phyloP scores from a whole-genome alignment of 2,329 filamentous ascomycete genomes.

The Pseudopyricularia cyperi region DNA sequence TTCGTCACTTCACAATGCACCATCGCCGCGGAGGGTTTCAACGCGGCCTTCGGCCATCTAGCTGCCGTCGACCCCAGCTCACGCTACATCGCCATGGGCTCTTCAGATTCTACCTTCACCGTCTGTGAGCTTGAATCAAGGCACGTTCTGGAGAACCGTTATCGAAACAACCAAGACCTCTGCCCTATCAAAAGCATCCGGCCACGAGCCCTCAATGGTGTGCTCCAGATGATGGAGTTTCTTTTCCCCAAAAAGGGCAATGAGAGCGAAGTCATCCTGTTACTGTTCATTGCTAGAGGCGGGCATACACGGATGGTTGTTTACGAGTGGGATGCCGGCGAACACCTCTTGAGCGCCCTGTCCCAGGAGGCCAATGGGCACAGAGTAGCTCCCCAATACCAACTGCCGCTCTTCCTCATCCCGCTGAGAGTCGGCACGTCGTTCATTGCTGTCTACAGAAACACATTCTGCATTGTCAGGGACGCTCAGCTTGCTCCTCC shows the following conservation, averaged over 20 bases:
- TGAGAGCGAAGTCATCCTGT: conserved; percentile 59
- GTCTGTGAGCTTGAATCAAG: conserved; percentile 57
- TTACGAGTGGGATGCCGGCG: conserved; percentile 47
- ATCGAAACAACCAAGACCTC: conserved; percentile 27
- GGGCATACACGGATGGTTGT: conserved; percentile 38
- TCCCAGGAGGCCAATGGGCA: conserved; percentile 34
- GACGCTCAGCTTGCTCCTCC: conserved; percentile 39
- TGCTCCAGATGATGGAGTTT: conserved; percentile 82
- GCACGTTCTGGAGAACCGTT: conserved; percentile 35
- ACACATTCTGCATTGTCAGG: conserved; percentile 42
- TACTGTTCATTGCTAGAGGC: conserved; percentile 45
- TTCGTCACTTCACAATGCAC: conserved; percentile 43
- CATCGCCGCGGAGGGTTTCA: neutral
- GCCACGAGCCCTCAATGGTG: conserved; percentile 44
- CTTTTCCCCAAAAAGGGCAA: conserved; percentile 58
- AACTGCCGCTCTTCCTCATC: conserved; percentile 56
- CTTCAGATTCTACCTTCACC: conserved; percentile 56
- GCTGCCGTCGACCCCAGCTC: conserved; percentile 70
- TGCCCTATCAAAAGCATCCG: conserved; percentile 41
- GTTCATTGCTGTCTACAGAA: conserved; percentile 55
- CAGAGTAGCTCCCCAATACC: conserved; percentile 33
- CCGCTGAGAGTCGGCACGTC: conserved; percentile 58
- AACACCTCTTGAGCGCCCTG: conserved; percentile 31
- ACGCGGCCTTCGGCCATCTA: conserved; percentile 32
- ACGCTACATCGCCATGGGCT: conserved; percentile 54